A percentile compares a stretch with the other conserved stretches of the same genome.
Evolutionary conservation across 192 early-diverging fungal genomes (phyloP).

Genomic region (Umbelopsis sp.): DNA sequence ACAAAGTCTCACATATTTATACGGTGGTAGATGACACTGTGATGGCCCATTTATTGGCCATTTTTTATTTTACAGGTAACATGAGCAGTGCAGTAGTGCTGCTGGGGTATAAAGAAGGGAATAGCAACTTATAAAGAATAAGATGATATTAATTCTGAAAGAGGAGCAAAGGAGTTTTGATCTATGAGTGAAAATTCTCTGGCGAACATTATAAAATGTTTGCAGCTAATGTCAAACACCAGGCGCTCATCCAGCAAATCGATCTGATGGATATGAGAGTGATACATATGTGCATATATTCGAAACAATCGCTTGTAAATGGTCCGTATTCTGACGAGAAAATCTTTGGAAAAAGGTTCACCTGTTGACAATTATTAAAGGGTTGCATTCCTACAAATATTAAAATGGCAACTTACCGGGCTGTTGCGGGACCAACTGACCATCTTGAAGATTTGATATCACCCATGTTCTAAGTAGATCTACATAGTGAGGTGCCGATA

Average conservation of each 20-base stretch:
- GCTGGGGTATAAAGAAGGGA: background rate
- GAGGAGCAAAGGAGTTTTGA: conserved; percentile 76
- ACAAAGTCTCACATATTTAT: too few relatives aligned
- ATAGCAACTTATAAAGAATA: background rate
- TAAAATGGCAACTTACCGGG: conserved; percentile 53
- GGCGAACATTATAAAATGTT: conserved; percentile 92
- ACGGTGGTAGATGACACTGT: too few relatives aligned
- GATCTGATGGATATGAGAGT: conserved; percentile 79
- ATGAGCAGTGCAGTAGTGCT: too few relatives aligned
- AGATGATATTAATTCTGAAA: conserved; percentile 36
- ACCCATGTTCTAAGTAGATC: conserved; percentile 87
- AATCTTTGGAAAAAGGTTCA: conserved; percentile 73
- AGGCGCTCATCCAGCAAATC: conserved; percentile 79
- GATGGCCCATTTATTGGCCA: too few relatives aligned
- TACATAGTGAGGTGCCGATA: conserved; percentile 90
- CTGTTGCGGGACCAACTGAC: conserved; percentile 84
- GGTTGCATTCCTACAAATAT: background rate
- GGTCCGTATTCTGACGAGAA: conserved; percentile 65
- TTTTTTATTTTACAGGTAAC: too few relatives aligned
- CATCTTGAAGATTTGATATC: conserved; percentile 83
- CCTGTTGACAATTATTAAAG: conserved; percentile 24
- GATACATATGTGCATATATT: conserved; percentile 94
- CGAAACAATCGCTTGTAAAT: conserved; percentile 90
- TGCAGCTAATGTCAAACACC: conserved; percentile 93
- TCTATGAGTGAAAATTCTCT: conserved; percentile 88